Base-by-base conservation (phyloP, 345 rosid genomes). In the Crucihimalaya himalaica region DNA sequence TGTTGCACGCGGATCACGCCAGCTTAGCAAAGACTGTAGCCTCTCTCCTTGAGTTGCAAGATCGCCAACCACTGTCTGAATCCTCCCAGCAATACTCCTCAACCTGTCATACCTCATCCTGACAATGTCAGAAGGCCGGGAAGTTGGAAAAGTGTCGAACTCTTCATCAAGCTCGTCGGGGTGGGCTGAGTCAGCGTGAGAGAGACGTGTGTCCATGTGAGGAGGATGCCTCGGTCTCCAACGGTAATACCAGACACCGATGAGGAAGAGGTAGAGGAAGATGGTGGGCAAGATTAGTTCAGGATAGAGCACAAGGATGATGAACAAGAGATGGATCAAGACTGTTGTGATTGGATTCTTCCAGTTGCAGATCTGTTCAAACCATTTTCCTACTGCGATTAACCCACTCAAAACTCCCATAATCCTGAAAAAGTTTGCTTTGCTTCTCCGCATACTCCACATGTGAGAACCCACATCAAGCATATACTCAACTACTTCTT, bases 371-470 rank as follows among this genome's bases (percentile, higher is more conserved):
- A 92, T 87, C 79, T 92, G 97, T 71, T 90, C 95, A 81, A 92
- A 92, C 98, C 98, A 92, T 71, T 81, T 92, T 11, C 98, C 98
- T 6, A 90, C 91, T 31, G 98, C 93, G 35, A 93, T 87, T 29
- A 93, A 43, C 21, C 97, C 92, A 10, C 90, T 47, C 31, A 93
- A 70, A 57, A 93, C 97, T 6, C 75, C 81, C 98, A 90, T 90
- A 52, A 93, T 93, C 66, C 98, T 84, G 80, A 90, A 93, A 25
- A 93, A 93, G 69, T 93, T 93, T 3, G 98, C 98, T 75, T 93
- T 93, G 88, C 98, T 90, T 83, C 98, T 84, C 72, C 98, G 75
- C 98, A 90, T 93, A 61, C 98, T 93, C 98, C 98, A 93, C 97
- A 93, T 93, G 81, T 90, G 97, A 52, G 96, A 90, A 29, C 93